Evolutionary conservation across 257 asterid species (phyloP).

Genomic region (Jacaranda copaia): DNA sequence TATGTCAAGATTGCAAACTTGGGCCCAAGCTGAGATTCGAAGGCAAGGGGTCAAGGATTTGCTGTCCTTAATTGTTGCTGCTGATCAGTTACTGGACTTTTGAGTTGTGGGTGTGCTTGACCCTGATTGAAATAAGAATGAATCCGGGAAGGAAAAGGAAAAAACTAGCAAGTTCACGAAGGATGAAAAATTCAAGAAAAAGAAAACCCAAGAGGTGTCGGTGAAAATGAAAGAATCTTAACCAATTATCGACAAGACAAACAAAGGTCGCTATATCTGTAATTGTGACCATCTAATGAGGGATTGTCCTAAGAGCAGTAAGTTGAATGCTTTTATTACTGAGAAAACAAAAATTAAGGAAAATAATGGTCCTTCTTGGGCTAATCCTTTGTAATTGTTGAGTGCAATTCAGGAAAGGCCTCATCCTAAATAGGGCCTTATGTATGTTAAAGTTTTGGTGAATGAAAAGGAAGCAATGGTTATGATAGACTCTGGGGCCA

Average conservation of each 20-base stretch:
- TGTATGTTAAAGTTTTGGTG: background rate
- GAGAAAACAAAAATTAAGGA: background rate
- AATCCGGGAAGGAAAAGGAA: too few relatives aligned
- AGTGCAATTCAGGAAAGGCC: background rate
- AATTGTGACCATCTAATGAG: background rate
- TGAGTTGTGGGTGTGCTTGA: too few relatives aligned
- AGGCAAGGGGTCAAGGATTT: background rate
- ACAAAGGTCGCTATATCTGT: background rate
- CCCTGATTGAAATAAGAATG: background rate
- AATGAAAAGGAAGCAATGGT: background rate
- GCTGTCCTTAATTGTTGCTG: background rate
- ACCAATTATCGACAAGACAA: background rate
- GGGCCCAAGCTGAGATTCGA: background rate
- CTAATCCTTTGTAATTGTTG: background rate
- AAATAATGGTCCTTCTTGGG: background rate
- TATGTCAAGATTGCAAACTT: background rate
- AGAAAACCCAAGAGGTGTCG: background rate
- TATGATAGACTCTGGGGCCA: background rate
- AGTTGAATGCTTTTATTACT: too few relatives aligned
- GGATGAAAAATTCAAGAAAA: background rate
- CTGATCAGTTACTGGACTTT: background rate
- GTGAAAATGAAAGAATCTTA: background rate
- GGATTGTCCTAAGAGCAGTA: background rate
- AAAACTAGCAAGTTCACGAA: background rate
- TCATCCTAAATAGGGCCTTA: background rate